A percentile compares a stretch with the other conserved stretches of the same genome.
These are phyloP conservation scores for Metroxylon sagu DNA, from an alignment of 176 grass and related monocot genomes.

Conservation along the genomic window DNA sequence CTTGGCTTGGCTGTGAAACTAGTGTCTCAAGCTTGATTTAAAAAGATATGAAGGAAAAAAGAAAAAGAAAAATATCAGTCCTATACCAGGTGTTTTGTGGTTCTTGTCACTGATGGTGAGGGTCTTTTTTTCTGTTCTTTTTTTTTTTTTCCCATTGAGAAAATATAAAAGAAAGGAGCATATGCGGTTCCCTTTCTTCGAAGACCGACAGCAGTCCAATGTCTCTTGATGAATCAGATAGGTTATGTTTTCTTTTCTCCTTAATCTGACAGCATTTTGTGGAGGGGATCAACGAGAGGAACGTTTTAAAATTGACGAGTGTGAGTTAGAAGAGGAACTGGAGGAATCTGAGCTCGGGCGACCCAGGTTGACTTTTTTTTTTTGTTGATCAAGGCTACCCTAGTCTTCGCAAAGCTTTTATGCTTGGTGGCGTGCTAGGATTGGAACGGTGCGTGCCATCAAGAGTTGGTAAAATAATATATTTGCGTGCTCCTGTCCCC, in stretches of 20 bases:
- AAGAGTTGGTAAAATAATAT: too few species aligned
- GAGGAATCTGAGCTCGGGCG: too few species aligned
- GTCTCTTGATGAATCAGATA: slow-evolving; percentile 29
- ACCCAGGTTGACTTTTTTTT: too few species aligned
- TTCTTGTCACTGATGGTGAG: not conserved
- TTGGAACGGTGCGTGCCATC: too few species aligned
- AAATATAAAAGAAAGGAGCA: slow-evolving; percentile 1
- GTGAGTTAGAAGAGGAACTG: not conserved
- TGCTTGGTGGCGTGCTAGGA: too few species aligned
- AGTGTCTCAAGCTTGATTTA: too few species aligned
- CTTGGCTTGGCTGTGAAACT: too few species aligned
- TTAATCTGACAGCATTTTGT: slow-evolving; percentile 15
- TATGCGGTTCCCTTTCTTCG: slow-evolving; percentile 6
- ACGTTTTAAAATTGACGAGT: slow-evolving; percentile 14
- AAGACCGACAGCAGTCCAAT: slow-evolving; percentile 8
- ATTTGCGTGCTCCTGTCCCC: too few species aligned
- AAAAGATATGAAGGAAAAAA: too few species aligned
- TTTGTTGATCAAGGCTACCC: too few species aligned
- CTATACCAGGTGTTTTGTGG: not conserved
- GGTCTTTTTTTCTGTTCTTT: not conserved
- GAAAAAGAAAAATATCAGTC: too few species aligned
- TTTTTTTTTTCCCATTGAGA: slow-evolving; percentile 13
- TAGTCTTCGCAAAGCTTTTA: too few species aligned
- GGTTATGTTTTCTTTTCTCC: not conserved
- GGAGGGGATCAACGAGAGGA: slow-evolving; percentile 20